These are phyloP conservation scores for Cystobasidium tubakii DNA, from an alignment of 768 basidiomycete species.

Conservation along the genomic window DNA sequence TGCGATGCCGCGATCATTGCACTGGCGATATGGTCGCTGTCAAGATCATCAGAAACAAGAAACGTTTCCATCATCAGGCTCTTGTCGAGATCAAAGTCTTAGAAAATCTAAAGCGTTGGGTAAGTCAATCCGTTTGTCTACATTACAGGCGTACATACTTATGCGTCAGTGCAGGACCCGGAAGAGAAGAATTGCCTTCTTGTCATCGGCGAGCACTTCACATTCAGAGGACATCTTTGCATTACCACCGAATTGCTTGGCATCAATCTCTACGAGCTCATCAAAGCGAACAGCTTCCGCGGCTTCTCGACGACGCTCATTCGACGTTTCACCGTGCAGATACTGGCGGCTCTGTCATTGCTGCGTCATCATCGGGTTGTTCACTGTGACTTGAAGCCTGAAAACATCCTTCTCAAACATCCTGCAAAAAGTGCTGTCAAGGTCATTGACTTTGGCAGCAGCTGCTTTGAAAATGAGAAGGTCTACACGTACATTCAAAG, in stretches of 20 bases:
- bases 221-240: conserved; percentile 94
- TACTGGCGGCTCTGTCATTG: conserved; percentile 80
- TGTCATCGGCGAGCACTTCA: conserved; percentile 97
- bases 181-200: conserved; percentile 97
- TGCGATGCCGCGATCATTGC: conserved; percentile 89
- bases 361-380: conserved; percentile 97
- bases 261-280: conserved; percentile 96
- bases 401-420: conserved; percentile 92
- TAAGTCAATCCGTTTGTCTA: conserved; percentile 51
- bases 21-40: conserved; percentile 95
- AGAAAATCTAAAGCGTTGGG: conserved; percentile 95
- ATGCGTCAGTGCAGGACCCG: conserved; percentile 60
- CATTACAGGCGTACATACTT: not conserved
- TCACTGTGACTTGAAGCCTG: conserved; percentile 97
- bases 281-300: conserved; percentile 96
- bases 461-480: conserved; percentile 97
- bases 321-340: conserved; percentile 90
- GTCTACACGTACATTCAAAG: conserved; percentile 99
- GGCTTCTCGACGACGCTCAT: conserved; percentile 96
- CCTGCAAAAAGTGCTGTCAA: conserved; percentile 95
- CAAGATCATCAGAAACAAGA: conserved; percentile 99
- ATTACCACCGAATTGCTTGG: conserved; percentile 97
- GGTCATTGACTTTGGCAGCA: conserved; percentile 97
- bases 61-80: conserved; percentile 96
- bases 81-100: conserved; percentile 98